Evolutionary conservation across 805 yeast species (phyloP).

Genomic region (Monosporozyma aerobia): DNA sequence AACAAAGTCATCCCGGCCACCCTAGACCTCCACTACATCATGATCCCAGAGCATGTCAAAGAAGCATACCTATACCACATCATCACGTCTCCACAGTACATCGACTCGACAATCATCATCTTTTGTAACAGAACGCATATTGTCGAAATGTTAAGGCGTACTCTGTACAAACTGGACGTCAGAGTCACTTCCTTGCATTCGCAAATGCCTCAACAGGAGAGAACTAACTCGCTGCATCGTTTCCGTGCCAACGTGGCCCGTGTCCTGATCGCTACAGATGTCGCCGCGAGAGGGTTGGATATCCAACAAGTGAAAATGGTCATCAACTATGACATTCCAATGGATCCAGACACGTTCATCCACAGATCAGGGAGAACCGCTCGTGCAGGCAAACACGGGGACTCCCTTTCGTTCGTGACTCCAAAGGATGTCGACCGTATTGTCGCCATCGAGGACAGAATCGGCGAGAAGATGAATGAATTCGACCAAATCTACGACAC

Average conservation of each 20-base stretch:
- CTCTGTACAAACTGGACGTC: conserved; percentile 61
- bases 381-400: conserved; percentile 90
- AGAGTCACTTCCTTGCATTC: conserved; percentile 88
- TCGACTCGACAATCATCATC: conserved; percentile 64
- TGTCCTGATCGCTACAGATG: conserved; percentile 90
- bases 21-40: conserved; percentile 52
- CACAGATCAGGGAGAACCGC: conserved; percentile 99
- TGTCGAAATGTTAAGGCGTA: conserved; percentile 79
- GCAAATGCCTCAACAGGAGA: conserved; percentile 85
- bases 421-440: conserved; percentile 79
- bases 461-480: conserved; percentile 69
- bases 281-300: conserved; percentile 95
- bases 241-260: conserved; percentile 93
- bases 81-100: conserved; percentile 52
- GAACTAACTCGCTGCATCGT: conserved; percentile 84
- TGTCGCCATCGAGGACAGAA: conserved; percentile 78
- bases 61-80: conserved; percentile 77
- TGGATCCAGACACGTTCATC: conserved; percentile 91
- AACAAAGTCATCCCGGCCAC: conserved; percentile 66
- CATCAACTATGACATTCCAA: conserved; percentile 85
- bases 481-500: conserved; percentile 67
- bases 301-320: conserved; percentile 89
- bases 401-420: conserved; percentile 69
- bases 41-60: conserved; percentile 80
- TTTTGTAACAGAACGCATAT: conserved; percentile 87